phyloP scores from a whole-genome alignment of 2,329 filamentous ascomycete genomes.

The Chaetomiaceae sp. region DNA sequence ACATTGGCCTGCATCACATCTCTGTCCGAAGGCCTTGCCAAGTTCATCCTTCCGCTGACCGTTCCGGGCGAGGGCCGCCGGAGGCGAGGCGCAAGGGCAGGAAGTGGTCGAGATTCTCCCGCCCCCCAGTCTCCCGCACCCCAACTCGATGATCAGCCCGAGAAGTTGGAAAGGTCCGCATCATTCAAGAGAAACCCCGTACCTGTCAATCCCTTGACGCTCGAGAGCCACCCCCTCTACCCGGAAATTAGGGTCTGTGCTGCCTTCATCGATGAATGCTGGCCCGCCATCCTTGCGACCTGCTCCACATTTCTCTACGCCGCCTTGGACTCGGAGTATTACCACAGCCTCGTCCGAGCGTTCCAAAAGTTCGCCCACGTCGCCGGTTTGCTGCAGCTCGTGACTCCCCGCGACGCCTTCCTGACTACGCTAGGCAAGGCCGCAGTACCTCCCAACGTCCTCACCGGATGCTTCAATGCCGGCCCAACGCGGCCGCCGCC shows the following conservation, averaged over 20 bases:
- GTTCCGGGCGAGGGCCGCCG: slow-evolving; percentile 65
- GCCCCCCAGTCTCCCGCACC: slow-evolving; percentile 33
- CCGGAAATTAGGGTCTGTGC: slow-evolving; percentile 70
- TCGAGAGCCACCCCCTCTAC: slow-evolving; percentile 67
- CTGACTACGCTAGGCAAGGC: slow-evolving; percentile 90
- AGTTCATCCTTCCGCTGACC: slow-evolving; percentile 86
- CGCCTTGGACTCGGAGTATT: slow-evolving; percentile 86
- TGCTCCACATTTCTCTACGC: slow-evolving; percentile 95
- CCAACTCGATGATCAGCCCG: slow-evolving; percentile 31
- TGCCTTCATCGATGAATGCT: slow-evolving; percentile 81
- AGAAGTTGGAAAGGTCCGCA: slow-evolving; percentile 50
- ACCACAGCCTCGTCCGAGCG: slow-evolving; percentile 82
- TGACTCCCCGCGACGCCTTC: slow-evolving; percentile 87
- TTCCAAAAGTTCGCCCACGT: slow-evolving; percentile 96
- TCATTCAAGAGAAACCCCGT: slow-evolving; percentile 71
- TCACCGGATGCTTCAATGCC: slow-evolving; percentile 53
- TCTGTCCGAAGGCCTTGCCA: slow-evolving; percentile 86
- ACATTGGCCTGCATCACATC: slow-evolving; percentile 83
- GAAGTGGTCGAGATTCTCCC: slow-evolving; percentile 39
- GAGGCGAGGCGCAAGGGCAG: slow-evolving; percentile 42
- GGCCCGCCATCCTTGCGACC: slow-evolving; percentile 90
- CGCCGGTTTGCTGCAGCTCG: slow-evolving; percentile 75
- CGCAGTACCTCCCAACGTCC: slow-evolving; percentile 76
- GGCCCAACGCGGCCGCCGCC: slow-evolving; percentile 39
- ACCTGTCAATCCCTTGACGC: slow-evolving; percentile 73